Base-by-base conservation (phyloP, 306 rosid species). In the Myrica gale region DNA sequence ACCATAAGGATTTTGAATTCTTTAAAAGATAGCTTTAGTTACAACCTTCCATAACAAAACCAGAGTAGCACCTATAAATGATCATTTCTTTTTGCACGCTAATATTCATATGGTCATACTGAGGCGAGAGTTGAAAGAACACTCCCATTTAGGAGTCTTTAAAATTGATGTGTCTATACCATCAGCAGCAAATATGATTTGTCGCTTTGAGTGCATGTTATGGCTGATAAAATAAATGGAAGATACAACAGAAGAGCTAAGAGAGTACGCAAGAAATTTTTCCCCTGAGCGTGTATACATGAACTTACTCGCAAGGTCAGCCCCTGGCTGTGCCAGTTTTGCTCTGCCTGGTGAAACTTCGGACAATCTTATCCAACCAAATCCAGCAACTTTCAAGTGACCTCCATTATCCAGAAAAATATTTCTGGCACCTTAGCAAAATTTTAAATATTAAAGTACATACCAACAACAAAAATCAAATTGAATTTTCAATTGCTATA, bases 401-500 rank as follows among this genome's bases (percentile, higher is more conserved):
- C 97, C 96, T 82, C 99, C 99, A 89, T 73, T 91, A 86, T 96
- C 97, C 89, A 92, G 96, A 96, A 96, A 96, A 89, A 96, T 88
- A 88, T 96, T 96, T 92, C 99, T 96, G 97, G 97, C 99, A 96
- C 97, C 98, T 96, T 96, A 90, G 91, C 90, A 77, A 90, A 84
- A 87, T 85, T 89, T 89, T 83, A 79, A 78, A 89, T 85, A 90
- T 92, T 90, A 95, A 92, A 88, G 81, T 76, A 85, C 55, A 89
- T 72, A 73, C 73, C 70, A 75, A 75, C 51, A 73, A 79, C 43
- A 84, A 85, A 71, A 62, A 67, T 70, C 62, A 73, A 69, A 78
- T 74, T 73, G 26, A 68, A 80, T 79, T 74, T 77, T 46, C 53
- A 84, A 76, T 67, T 46, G 50, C 69, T 73, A 71, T 72, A 63